A percentile compares a stretch with the other conserved stretches of the same genome.
Conservation (phyloP, 371 early-diverging fungal genomes). For the Nematocida sp. region DNA sequence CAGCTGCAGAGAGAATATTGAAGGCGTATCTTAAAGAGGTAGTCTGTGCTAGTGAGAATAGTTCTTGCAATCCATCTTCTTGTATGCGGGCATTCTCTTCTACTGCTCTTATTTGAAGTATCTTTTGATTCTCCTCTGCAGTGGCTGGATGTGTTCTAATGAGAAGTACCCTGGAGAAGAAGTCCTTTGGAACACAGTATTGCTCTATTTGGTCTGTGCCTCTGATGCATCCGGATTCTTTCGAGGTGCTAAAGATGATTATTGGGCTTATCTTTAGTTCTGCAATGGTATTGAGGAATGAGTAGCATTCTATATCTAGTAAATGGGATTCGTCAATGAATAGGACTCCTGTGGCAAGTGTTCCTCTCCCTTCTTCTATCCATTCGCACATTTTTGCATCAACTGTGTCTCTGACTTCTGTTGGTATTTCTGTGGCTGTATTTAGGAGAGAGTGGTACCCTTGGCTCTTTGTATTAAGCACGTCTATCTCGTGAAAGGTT, state of each 20-base stretch:
- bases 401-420: slow-evolving; percentile 91
- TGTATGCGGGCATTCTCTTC: slow-evolving; percentile 92
- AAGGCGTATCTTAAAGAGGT: slow-evolving; percentile 89
- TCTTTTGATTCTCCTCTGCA: slow-evolving; percentile 76
- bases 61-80: slow-evolving; percentile 75
- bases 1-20: slow-evolving; percentile 82
- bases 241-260: slow-evolving; percentile 92
- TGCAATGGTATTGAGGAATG: slow-evolving; percentile 81
- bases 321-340: slow-evolving; percentile 97
- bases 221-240: slow-evolving; percentile 75
- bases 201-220: slow-evolving; percentile 72
- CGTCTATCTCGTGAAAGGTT: slow-evolving; percentile 94
- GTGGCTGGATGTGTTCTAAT: slow-evolving; percentile 77
- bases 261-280: slow-evolving; percentile 87
- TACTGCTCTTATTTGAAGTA: slow-evolving; percentile 75
- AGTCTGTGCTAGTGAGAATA: slow-evolving; percentile 79
- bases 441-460: slow-evolving; percentile 90
- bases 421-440: slow-evolving; percentile 90
- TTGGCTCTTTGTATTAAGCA: slow-evolving; percentile 83
- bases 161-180: slow-evolving; percentile 82
- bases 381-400: slow-evolving; percentile 89
- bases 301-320: slow-evolving; percentile 95
- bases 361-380: slow-evolving; percentile 95
- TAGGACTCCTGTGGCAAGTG: slow-evolving; percentile 87
- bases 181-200: slow-evolving; percentile 89